A percentile compares a stretch with the other conserved stretches of the same genome.
Conservation (phyloP, 176 grass and related monocot genomes). For the Musa acuminata region DNA sequence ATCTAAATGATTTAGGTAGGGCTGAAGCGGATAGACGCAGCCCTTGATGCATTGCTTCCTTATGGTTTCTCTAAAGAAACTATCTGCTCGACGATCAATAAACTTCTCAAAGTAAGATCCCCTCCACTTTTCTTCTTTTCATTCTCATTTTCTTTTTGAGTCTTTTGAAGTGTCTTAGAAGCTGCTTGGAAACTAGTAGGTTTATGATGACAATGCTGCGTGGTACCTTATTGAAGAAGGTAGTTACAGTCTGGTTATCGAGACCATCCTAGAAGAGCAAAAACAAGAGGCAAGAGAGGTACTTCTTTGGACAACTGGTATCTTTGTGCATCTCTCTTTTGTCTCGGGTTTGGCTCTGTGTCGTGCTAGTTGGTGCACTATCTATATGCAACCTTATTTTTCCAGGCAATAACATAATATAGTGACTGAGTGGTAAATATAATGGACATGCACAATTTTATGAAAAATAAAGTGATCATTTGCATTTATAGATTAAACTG, state of each 20-base stretch:
- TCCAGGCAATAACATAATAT: neutral
- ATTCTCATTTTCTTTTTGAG: neutral
- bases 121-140: neutral
- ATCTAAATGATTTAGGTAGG: constrained; percentile 12
- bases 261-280: constrained; percentile 19
- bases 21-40: constrained; percentile 19
- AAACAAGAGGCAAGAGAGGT: constrained; percentile 4
- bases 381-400: neutral
- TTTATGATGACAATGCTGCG: constrained; percentile 8
- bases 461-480: too few relatives aligned
- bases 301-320: neutral
- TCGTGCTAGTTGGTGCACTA: neutral
- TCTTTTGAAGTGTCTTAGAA: neutral
- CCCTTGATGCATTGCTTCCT: constrained; percentile 5
- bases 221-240: constrained; percentile 18
- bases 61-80: constrained; percentile 1
- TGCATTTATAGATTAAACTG: too few relatives aligned
- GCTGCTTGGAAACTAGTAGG: neutral
- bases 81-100: neutral
- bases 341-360: neutral
- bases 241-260: constrained; percentile 16
- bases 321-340: neutral
- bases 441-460: too few relatives aligned
- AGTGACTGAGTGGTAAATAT: too few relatives aligned
- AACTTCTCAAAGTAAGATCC: constrained; percentile 13